Evolutionary conservation across 441 rosid species (phyloP), one percentile per base, ranked within the genome.

Genomic region (Pelargonium australe): DNA sequence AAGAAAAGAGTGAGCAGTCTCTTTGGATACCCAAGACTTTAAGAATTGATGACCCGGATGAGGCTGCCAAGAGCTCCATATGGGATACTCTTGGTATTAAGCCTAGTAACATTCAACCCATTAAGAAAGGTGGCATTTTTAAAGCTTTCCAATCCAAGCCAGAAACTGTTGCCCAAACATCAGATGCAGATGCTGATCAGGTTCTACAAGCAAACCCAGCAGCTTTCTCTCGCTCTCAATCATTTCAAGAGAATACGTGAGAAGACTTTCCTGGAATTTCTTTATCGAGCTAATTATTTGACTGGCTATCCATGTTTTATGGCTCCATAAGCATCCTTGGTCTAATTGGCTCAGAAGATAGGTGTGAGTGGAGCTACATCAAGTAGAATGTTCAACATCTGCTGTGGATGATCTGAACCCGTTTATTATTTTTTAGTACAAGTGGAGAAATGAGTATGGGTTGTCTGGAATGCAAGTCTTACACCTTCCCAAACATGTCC

Each of bases 131-230:
- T 49, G 55, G 75, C 6, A 61, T 73, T 63, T 77, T 80, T 70
- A 80, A 75, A 64, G 65, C 75, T 65, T 71, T 72, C 9, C 78
- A 73, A 53, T 63, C 78, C 60, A 78, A 82, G 78, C 74, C 70
- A n/a, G 81, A 78, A 47, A 74, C 81, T 2, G 31, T 25, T 25
- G 1, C 31, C 31, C 31, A 0, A 40, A 73, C 61, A 55, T 55
- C 62, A 83, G 63, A 73, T 40, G 63, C 73, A 68, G 81, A 76
- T 19, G 78, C 80, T 0, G 58, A 73, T 70, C 70, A 72, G 41
- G 75, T 87, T 67, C 68, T 79, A 73, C 86, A 81, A 79, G 89
- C 85, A 68, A 89, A 85, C 65, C 90, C 91, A 2, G 91, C 88
- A 37, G 90, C 89, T 37, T 80, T 85, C 44, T 86, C 91, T 76